Conservation (phyloP, 1,139 yeast species). For the Sugiyamaella sp. region DNA sequence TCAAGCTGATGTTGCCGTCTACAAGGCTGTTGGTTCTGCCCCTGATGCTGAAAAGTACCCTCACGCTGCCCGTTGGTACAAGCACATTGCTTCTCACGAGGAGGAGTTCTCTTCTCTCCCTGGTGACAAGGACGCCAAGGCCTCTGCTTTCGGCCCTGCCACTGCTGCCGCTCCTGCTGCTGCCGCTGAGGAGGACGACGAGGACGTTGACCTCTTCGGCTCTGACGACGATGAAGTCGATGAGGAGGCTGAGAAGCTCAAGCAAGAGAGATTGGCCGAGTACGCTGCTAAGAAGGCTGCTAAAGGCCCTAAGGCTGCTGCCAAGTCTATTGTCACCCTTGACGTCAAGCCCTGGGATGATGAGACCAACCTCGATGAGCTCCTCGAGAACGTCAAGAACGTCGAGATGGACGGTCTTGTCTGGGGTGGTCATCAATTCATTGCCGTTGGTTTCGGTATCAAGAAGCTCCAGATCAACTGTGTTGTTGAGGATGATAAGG, state of each 20-base stretch:
- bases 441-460: conserved; percentile 99
- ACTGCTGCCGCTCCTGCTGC: conserved; percentile 60
- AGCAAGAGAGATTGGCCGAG: conserved; percentile 96
- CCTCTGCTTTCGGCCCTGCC: conserved; percentile 63
- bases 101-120: conserved; percentile 65
- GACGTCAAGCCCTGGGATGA: conserved; percentile 99
- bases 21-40: conserved; percentile 84
- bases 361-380: conserved; percentile 90
- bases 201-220: conserved; percentile 92
- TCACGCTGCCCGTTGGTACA: conserved; percentile 96
- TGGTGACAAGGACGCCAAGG: conserved; percentile 43
- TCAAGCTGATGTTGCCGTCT: conserved; percentile 91
- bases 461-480: conserved; percentile 98
- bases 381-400: conserved; percentile 82
- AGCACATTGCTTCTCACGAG: conserved; percentile 92
- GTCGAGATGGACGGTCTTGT: conserved; percentile 88
- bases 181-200: conserved; percentile 76
- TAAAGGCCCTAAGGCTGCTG: conserved; percentile 97
- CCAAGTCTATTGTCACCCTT: conserved; percentile 93
- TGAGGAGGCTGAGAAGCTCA: conserved; percentile 94
- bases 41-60: conserved; percentile 71
- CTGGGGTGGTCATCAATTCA: conserved; percentile 98
- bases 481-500: conserved; percentile 97
- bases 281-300: conserved; percentile 98
- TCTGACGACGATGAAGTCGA: conserved; percentile 93